phyloP scores from a whole-genome alignment of 176 grass and related monocot species.

The Raddia distichophylla region DNA sequence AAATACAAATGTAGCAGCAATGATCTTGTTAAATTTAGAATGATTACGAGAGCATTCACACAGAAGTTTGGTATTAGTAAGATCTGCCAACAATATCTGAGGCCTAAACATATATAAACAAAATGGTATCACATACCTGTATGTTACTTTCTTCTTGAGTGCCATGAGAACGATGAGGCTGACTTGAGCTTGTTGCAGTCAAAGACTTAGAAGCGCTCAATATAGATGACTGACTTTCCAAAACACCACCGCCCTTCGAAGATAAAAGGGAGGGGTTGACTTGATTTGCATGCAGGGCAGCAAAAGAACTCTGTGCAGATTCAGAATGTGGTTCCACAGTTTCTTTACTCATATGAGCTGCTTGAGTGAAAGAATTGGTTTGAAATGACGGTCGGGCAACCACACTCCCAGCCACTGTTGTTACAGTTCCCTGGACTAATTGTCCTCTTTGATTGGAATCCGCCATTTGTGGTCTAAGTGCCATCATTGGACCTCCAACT shows the following conservation, averaged over 20 bases:
- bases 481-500: constrained; percentile 45
- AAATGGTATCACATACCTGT: constrained; percentile 56
- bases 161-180: constrained; percentile 47
- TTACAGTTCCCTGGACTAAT: constrained; percentile 48
- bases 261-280: constrained; percentile 44
- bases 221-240: constrained; percentile 49
- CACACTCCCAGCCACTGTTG: constrained; percentile 41
- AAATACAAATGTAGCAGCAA: constrained; percentile 5
- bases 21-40: neutral
- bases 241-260: constrained; percentile 49
- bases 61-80: constrained; percentile 22
- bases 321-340: constrained; percentile 46
- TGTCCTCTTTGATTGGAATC: constrained; percentile 58
- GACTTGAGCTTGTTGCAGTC: constrained; percentile 42
- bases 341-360: constrained; percentile 63
- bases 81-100: neutral
- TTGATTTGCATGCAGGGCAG: constrained; percentile 60
- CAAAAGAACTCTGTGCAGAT: constrained; percentile 49
- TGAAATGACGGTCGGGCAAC: constrained; percentile 35
- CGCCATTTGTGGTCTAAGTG: constrained; percentile 58
- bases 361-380: constrained; percentile 47
- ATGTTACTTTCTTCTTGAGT: constrained; percentile 55
- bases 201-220: constrained; percentile 41
- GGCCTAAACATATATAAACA: neutral
- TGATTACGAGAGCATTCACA: neutral